These are phyloP conservation scores for Exserohilum rostratum DNA, from an alignment of 2,329 filamentous ascomycete genomes.

Conservation along the genomic window DNA sequence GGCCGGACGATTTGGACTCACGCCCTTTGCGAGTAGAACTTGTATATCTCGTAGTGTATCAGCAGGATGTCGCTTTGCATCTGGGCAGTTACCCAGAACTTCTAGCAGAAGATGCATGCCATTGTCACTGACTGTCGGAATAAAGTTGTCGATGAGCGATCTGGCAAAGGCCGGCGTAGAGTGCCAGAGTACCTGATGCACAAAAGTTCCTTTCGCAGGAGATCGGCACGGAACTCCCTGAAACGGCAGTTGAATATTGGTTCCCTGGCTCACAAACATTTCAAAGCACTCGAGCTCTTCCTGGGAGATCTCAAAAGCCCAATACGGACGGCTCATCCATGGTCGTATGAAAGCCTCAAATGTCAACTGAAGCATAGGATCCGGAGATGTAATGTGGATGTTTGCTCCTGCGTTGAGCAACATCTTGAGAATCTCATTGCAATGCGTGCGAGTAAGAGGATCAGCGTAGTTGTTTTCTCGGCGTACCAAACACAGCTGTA, in stretches of 20 bases:
- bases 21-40: slow-evolving; percentile 33
- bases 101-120: slow-evolving; percentile 36
- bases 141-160: slow-evolving; percentile 31
- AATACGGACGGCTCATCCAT: slow-evolving; percentile 33
- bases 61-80: slow-evolving; percentile 38
- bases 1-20: slow-evolving; percentile 33
- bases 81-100: slow-evolving; percentile 37
- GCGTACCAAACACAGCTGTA: slow-evolving; percentile 37
- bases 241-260: slow-evolving; percentile 29
- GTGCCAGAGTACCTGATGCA: slow-evolving; percentile 45
- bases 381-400: slow-evolving; percentile 26
- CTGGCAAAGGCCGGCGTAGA: slow-evolving; percentile 33
- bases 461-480: slow-evolving; percentile 28
- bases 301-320: slow-evolving; percentile 27
- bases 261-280: slow-evolving; percentile 34
- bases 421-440: slow-evolving; percentile 35
- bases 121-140: slow-evolving; percentile 13
- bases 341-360: slow-evolving; percentile 40
- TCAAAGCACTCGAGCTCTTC: slow-evolving; percentile 36
- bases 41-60: slow-evolving; percentile 41
- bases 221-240: slow-evolving; percentile 32
- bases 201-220: slow-evolving; percentile 26
- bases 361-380: slow-evolving; percentile 18
- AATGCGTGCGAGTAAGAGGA: slow-evolving; percentile 17
- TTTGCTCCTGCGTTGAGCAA: slow-evolving; percentile 40